Evolutionary conservation across 2,329 filamentous ascomycete species (phyloP).

Genomic region (Aspergillus sp.): DNA sequence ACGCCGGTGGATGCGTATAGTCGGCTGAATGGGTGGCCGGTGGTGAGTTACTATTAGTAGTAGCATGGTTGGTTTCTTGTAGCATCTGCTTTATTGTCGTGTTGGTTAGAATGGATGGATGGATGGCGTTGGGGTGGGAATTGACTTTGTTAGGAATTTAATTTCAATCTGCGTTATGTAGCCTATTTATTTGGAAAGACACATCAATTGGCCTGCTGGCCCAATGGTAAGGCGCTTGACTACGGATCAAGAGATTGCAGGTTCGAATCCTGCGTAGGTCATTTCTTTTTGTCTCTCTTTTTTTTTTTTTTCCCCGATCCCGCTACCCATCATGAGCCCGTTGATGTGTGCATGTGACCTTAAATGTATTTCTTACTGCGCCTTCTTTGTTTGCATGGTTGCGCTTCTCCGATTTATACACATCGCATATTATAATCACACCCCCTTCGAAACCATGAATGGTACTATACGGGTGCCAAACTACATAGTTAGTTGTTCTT

Average conservation of each 20-base stretch:
- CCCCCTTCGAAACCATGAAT: too few species aligned
- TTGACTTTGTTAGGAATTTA: background rate
- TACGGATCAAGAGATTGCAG: constrained; percentile 51
- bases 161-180: background rate
- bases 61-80: constrained; percentile 23
- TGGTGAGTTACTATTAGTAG: constrained; percentile 12
- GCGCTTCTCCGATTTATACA: too few species aligned
- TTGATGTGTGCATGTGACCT: too few species aligned
- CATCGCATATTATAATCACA: too few species aligned
- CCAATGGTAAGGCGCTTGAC: constrained; percentile 28
- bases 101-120: background rate
- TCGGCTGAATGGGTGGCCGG: constrained; percentile 32
- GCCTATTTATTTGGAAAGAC: too few species aligned
- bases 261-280: constrained; percentile 48
- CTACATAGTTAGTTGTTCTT: too few species aligned
- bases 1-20: constrained; percentile 33
- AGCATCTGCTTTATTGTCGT: background rate
- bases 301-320: too few species aligned
- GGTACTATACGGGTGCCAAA: too few species aligned
- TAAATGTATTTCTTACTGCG: too few species aligned
- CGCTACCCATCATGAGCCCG: too few species aligned
- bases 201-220: constrained; percentile 20
- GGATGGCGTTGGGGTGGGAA: background rate
- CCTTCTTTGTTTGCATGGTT: too few species aligned
- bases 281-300: constrained; percentile 6